These are phyloP conservation scores for Auricularia cornea DNA, from an alignment of 768 basidiomycete species.

Conservation along the genomic window DNA sequence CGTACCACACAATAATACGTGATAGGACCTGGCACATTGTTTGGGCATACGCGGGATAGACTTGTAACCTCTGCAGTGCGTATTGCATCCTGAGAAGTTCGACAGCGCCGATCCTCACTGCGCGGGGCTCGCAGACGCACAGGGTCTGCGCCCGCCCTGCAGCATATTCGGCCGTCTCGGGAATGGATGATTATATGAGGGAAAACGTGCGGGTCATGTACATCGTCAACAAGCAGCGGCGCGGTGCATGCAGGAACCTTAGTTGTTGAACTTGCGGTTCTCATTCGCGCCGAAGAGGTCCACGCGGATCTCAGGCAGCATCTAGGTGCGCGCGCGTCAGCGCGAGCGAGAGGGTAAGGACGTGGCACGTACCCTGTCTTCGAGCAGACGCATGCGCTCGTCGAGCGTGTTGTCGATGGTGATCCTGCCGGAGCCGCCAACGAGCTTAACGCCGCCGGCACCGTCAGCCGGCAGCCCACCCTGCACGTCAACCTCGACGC, in stretches of 20 bases:
- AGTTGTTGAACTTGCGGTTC: slow-evolving; percentile 82
- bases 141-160: no score
- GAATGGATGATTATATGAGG: no score
- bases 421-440: slow-evolving; percentile 67
- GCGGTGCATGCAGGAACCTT: not conserved
- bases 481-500: slow-evolving; percentile 50
- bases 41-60: no score
- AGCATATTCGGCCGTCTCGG: no score
- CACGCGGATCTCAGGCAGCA: slow-evolving; percentile 89
- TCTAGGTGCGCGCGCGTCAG: slow-evolving; percentile 36
- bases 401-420: slow-evolving; percentile 92
- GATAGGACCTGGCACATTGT: no score
- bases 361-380: slow-evolving; percentile 57
- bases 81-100: no score
- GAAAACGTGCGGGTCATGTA: no score
- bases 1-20: no score
- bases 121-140: no score
- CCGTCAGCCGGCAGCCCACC: slow-evolving; percentile 59
- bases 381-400: slow-evolving; percentile 78
- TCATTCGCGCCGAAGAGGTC: slow-evolving; percentile 85
- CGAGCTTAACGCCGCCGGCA: slow-evolving; percentile 78
- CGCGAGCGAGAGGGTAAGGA: not conserved
- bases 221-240: no score
- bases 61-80: no score
- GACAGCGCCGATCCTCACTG: no score